Evolutionary conservation across 192 early-diverging fungal species (phyloP).

Genomic region (Coemansia sp.): DNA sequence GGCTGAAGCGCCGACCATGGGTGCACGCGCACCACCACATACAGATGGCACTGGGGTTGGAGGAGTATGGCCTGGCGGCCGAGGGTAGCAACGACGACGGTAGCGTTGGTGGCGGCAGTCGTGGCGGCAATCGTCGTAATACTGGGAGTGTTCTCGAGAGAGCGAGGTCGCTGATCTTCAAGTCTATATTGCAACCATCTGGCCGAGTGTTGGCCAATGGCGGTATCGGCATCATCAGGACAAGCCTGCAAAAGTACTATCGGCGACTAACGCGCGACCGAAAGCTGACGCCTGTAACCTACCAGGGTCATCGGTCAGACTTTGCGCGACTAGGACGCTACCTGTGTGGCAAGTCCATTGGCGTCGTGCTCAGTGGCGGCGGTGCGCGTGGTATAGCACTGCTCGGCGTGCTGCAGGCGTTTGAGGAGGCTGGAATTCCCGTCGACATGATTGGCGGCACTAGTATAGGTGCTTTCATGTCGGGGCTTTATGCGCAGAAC

Average conservation of each 20-base stretch:
- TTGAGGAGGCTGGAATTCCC: constrained; percentile 97
- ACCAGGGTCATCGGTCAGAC: constrained; percentile 53
- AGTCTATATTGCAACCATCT: constrained; percentile 22
- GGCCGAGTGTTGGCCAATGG: constrained; percentile 20
- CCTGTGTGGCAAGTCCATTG: constrained; percentile 88
- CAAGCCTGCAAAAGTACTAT: constrained; percentile 68
- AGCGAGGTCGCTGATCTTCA: constrained; percentile 18
- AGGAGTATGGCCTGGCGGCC: neutral
- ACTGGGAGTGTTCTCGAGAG: constrained; percentile 3
- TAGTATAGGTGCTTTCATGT: constrained; percentile 93
- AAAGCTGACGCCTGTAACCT: constrained; percentile 39
- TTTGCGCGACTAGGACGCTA: constrained; percentile 85
- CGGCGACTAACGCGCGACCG: constrained; percentile 41
- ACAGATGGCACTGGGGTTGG: constrained; percentile 61
- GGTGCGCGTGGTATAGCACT: constrained; percentile 94
- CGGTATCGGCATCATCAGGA: constrained; percentile 63
- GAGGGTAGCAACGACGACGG: neutral
- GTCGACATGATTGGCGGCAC: constrained; percentile 99
- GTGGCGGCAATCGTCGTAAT: neutral
- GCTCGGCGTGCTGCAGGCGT: constrained; percentile 85
- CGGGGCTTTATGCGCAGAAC: constrained; percentile 88
- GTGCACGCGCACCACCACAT: constrained; percentile 98
- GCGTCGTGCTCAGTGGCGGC: constrained; percentile 92
- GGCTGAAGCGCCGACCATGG: constrained; percentile 92
- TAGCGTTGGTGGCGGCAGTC: neutral